A percentile compares a stretch with the other conserved stretches of the same genome.
Conservation (phyloP, 495 filamentous ascomycete genomes). For the Lentithecium fluviatile region DNA sequence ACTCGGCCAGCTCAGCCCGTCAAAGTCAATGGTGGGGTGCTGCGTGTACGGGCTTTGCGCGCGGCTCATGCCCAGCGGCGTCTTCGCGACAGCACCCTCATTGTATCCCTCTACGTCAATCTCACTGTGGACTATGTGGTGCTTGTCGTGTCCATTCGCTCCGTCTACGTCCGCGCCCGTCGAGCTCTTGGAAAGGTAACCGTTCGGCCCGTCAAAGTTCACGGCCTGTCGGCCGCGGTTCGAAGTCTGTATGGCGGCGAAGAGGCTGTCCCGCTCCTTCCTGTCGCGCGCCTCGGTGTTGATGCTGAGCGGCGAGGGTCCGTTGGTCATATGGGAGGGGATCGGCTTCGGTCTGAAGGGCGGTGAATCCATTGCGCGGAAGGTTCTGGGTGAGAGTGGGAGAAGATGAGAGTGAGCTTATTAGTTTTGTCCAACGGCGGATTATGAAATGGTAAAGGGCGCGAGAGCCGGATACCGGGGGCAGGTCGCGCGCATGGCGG, state of each 20-base stretch:
- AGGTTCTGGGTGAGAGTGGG: background rate
- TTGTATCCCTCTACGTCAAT: slow-evolving; percentile 56
- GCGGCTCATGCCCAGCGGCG: slow-evolving; percentile 52
- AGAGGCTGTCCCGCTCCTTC: slow-evolving; percentile 35
- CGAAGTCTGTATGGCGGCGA: slow-evolving; percentile 31
- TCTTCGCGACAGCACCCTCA: slow-evolving; percentile 60
- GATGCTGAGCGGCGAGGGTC: slow-evolving; percentile 24
- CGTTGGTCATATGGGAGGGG: slow-evolving; percentile 32
- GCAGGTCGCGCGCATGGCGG: slow-evolving; percentile 4
- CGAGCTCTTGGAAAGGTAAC: slow-evolving; percentile 12
- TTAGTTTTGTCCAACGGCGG: slow-evolving; percentile 7
- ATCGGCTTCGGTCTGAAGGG: slow-evolving; percentile 34
- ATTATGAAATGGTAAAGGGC: background rate
- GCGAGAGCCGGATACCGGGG: background rate
- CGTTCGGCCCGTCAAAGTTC: slow-evolving; percentile 28
- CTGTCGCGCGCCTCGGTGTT: slow-evolving; percentile 32
- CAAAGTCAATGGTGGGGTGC: slow-evolving; percentile 70
- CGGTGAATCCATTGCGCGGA: slow-evolving; percentile 23
- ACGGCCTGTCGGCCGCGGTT: slow-evolving; percentile 28
- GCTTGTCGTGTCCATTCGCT: slow-evolving; percentile 9
- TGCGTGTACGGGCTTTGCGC: slow-evolving; percentile 61
- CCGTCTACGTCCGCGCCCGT: slow-evolving; percentile 4
- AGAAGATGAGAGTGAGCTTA: background rate
- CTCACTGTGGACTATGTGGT: slow-evolving; percentile 12
- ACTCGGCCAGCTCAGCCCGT: slow-evolving; percentile 72